Evolutionary conservation across 2,329 filamentous ascomycete species (phyloP).

Genomic region (Fragosphaeria purpurea): DNA sequence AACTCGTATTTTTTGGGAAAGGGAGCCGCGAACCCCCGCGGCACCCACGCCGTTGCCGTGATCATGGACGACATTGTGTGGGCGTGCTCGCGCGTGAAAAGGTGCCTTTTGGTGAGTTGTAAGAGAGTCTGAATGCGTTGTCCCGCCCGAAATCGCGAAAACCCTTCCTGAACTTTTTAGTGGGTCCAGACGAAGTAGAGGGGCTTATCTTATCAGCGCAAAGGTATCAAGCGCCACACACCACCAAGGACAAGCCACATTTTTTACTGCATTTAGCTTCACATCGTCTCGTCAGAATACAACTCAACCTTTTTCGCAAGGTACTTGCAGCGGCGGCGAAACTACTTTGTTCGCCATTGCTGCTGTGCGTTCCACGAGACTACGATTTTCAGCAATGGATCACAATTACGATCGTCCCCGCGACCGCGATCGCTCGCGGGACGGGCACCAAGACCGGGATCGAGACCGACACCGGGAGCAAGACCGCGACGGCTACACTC

Average conservation of each 20-base stretch:
- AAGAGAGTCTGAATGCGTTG: no score
- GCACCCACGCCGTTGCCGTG: conserved; percentile 66
- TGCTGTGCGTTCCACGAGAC: no score
- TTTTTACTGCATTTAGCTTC: not conserved
- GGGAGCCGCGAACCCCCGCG: conserved; percentile 64
- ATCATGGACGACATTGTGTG: conserved; percentile 48
- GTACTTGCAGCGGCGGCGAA: no score
- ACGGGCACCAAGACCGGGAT: not conserved
- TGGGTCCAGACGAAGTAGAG: conserved; percentile 15
- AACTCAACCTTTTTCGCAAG: not conserved
- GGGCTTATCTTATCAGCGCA: conserved; percentile 26
- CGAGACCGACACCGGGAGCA: not conserved
- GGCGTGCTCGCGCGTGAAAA: not conserved
- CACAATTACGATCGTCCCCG: conserved; percentile 18
- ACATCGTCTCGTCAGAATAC: not conserved
- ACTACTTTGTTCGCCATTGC: no score
- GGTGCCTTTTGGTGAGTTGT: not conserved
- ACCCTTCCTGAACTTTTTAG: conserved; percentile 23
- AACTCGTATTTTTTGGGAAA: conserved; percentile 68
- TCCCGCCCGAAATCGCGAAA: no score
- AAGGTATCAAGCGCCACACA: not conserved
- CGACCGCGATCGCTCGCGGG: conserved; percentile 20
- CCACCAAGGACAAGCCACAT: conserved; percentile 5
- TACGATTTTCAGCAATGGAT: conserved; percentile 1
- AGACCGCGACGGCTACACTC: not conserved